These are phyloP conservation scores for Ilex asprella DNA, from an alignment of 257 asterid species.

Conservation along the genomic window DNA sequence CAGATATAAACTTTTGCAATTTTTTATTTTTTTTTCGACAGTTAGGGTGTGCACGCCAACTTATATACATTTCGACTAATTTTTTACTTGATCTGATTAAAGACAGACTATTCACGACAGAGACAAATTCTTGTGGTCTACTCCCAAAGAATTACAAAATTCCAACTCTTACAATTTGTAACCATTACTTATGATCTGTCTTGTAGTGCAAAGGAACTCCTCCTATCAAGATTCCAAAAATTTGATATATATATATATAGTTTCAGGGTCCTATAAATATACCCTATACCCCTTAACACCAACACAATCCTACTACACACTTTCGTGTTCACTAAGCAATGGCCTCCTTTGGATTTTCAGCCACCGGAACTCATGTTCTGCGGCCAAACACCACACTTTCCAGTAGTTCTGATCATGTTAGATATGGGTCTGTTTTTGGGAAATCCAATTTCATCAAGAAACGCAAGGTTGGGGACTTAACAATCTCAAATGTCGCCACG, in stretches of 20 bases:
- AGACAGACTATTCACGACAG: too few species aligned
- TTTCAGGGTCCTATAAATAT: slow-evolving; percentile 6
- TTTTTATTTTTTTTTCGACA: too few species aligned
- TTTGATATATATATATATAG: neutral
- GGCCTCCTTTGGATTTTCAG: slow-evolving; percentile 46
- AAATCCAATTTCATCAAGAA: slow-evolving; percentile 2
- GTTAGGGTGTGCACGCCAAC: too few species aligned
- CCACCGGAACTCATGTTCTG: slow-evolving; percentile 17
- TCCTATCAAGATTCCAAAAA: slow-evolving; percentile 45
- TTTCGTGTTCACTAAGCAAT: slow-evolving; percentile 3
- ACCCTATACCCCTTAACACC: slow-evolving; percentile 28
- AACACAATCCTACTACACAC: slow-evolving; percentile 1
- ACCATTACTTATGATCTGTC: too few species aligned
- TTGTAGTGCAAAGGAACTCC: slow-evolving; percentile 40
- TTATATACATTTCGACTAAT: too few species aligned
- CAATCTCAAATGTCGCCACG: slow-evolving; percentile 39
- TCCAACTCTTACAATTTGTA: too few species aligned
- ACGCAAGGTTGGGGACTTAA: slow-evolving; percentile 5
- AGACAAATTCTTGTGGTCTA: too few species aligned
- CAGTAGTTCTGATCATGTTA: slow-evolving; percentile 10
- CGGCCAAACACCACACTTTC: slow-evolving; percentile 1
- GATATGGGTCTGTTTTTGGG: slow-evolving; percentile 18
- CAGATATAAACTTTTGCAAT: too few species aligned
- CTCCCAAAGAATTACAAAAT: too few species aligned
- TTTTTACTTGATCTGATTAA: too few species aligned